phyloP scores from a whole-genome alignment of 2,329 filamentous ascomycete genomes.

The Calonectria henricotiae region DNA sequence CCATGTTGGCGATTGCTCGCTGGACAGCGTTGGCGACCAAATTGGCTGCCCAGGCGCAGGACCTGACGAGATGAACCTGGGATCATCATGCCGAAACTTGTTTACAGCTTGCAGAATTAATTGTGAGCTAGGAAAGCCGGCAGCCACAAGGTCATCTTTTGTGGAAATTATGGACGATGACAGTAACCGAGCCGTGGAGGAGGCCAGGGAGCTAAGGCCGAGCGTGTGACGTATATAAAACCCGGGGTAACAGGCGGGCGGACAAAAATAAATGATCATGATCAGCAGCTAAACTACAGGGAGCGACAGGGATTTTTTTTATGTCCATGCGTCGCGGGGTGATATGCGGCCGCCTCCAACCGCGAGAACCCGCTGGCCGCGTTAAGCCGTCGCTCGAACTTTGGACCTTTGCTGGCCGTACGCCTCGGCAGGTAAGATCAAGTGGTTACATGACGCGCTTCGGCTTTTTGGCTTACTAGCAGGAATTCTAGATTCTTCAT shows the following conservation, averaged over 20 bases:
- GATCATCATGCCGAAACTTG: slow-evolving; percentile 62
- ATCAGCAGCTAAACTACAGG: background rate
- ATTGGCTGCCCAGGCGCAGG: slow-evolving; percentile 59
- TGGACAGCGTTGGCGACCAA: slow-evolving; percentile 59
- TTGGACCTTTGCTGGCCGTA: slow-evolving; percentile 21
- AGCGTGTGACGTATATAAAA: slow-evolving; percentile 44
- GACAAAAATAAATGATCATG: slow-evolving; percentile 3
- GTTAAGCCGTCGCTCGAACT: slow-evolving; percentile 45
- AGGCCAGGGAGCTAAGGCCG: slow-evolving; percentile 42
- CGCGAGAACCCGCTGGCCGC: slow-evolving; percentile 39
- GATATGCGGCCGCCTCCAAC: slow-evolving; percentile 13
- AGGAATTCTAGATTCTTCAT: background rate
- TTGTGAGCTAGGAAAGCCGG: slow-evolving; percentile 28
- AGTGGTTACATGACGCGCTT: slow-evolving; percentile 25
- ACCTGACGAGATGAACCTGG: slow-evolving; percentile 65
- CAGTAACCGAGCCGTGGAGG: slow-evolving; percentile 39
- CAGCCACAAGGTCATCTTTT: slow-evolving; percentile 33
- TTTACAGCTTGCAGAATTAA: slow-evolving; percentile 27
- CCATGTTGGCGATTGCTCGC: slow-evolving; percentile 48
- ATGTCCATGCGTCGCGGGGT: background rate
- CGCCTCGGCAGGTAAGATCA: slow-evolving; percentile 42
- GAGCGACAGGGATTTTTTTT: background rate
- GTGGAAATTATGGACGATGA: slow-evolving; percentile 35
- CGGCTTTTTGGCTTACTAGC: slow-evolving; percentile 18
- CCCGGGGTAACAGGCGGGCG: slow-evolving; percentile 47